phyloP scores from a whole-genome alignment of 257 asterid species.

The Verbena officinalis region DNA sequence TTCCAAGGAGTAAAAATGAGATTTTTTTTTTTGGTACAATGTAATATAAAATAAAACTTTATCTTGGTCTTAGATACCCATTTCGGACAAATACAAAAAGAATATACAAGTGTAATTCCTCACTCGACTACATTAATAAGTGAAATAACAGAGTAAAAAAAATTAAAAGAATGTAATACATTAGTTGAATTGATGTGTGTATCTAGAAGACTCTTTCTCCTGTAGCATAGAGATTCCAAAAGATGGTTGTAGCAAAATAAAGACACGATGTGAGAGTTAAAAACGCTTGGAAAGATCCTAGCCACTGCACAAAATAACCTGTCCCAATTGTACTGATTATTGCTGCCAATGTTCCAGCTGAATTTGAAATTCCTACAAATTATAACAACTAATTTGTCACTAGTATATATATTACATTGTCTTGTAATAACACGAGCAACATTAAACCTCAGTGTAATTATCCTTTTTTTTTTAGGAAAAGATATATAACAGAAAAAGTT shows the following conservation, averaged over 20 bases:
- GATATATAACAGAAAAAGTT: too few relatives aligned
- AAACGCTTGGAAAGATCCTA: constrained; percentile 92
- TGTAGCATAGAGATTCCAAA: constrained; percentile 85
- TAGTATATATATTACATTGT: too few relatives aligned
- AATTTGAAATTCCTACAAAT: constrained; percentile 76
- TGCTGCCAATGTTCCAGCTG: constrained; percentile 95
- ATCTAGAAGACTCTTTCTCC: constrained; percentile 86
- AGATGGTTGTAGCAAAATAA: constrained; percentile 70
- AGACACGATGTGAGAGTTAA: constrained; percentile 89
- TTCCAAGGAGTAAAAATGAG: too few relatives aligned
- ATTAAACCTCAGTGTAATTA: too few relatives aligned
- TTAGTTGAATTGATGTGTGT: background rate
- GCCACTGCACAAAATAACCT: constrained; percentile 87
- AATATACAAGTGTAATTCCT: too few relatives aligned
- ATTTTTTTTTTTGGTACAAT: too few relatives aligned
- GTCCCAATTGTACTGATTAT: constrained; percentile 90
- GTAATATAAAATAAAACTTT: too few relatives aligned
- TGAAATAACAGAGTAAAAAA: constrained; percentile 2
- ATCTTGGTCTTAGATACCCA: too few relatives aligned
- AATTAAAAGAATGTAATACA: too few relatives aligned
- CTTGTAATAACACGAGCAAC: too few relatives aligned
- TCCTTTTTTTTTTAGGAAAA: too few relatives aligned
- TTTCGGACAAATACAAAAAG: too few relatives aligned
- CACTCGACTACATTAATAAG: background rate
- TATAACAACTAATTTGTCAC: background rate